Evolutionary conservation across 2,329 filamentous ascomycete genomes (phyloP), one percentile per base, ranked within the genome.

Genomic region (Venturia nashicola): DNA sequence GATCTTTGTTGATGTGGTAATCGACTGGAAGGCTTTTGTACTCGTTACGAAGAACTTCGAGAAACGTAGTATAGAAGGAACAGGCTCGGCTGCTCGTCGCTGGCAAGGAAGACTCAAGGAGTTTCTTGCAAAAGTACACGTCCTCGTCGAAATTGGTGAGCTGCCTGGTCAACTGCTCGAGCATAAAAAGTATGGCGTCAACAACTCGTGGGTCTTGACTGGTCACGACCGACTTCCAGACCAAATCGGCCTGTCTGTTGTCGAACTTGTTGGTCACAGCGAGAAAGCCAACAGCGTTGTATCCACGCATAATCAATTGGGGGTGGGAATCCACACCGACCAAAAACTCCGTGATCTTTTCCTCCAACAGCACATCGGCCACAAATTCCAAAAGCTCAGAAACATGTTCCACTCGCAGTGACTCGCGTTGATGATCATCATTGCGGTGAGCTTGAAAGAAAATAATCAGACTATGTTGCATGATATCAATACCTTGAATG

Each of bases 321-420:
- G 92, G 91, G 71, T 97, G 94, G 40, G 93, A 97, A 64, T 91
- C 91, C 16, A 93, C 86, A 1, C 93, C 90, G 61, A 97, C 83
- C 57, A 99, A 86, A 74, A 97, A 97, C 65, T 91, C 85, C 32
- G 96, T 83, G 34, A 97, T 78, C 62, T 86, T 85, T 46, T 88
- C 87, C 7, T 81, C 76, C 18, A 87, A 79, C 42, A 97, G 78
- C 67, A 89, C 87, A 32, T 83, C 78, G 5, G 89, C 85, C 62
- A 95, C 77, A 68, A 88, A 87, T 14, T 82, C 79, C 67, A 93
- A 78, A 60, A 90, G 79, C 1, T 82, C 79, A 68, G 81, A 16
- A 32, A 46, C 32, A 43, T 64, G 32, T 62, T 65, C 34, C 65
- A 66, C 9, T 61, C 42, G 55, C 18, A 63, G 18, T 36, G 51